Base-by-base conservation (phyloP, 2,329 filamentous ascomycete species). In the Metarhizium album region DNA sequence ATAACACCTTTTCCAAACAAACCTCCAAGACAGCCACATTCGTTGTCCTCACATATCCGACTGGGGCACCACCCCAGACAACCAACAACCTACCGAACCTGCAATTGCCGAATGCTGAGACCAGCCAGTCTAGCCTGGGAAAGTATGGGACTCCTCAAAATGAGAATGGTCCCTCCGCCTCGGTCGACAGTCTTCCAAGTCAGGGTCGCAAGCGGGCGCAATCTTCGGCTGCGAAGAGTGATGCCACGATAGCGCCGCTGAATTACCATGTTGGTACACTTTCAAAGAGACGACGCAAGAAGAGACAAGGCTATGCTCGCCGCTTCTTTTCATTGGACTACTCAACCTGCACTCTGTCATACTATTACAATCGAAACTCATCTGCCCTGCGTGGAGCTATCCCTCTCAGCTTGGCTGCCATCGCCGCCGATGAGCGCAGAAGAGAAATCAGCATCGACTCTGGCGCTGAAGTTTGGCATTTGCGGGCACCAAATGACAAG, bases 1-100 rank as follows among this genome's bases (percentile, higher is more conserved):
- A 98, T 78, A 98, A 98, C 64, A 98, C 93, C 27, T 98, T 98
- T 66, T 95, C 90, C 53, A 97, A 96, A 71, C 87, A 85, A 67
- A 84, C 87, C 42, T 93, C 90, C 49, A 98, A 98, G 71, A 95
- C 86, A 29, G 90, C 90, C 20, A 97, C 91, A 7, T 88, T 98
- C 62, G 90, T 96, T 35, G 80, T 98, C 48, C 79, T 97, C 65
- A 97, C 90, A 38, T 96, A 97, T 62, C 90, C 91, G 9, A 90
- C 89, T 35, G 86, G 84, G 58, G 79, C 82, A 5, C 81, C 87
- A 33, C 88, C 88, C 1, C 87, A 88, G 62, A 83, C 83, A 16
- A 82, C 83, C 3, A 82, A 84, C 56, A 80, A 88, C 61, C 74
- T 89, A 54, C 84, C 78, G 46, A 81, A 80, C 53, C 66, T 79